phyloP scores from a whole-genome alignment of 2,329 filamentous ascomycete species.

The Colletotrichum ledebouriae region DNA sequence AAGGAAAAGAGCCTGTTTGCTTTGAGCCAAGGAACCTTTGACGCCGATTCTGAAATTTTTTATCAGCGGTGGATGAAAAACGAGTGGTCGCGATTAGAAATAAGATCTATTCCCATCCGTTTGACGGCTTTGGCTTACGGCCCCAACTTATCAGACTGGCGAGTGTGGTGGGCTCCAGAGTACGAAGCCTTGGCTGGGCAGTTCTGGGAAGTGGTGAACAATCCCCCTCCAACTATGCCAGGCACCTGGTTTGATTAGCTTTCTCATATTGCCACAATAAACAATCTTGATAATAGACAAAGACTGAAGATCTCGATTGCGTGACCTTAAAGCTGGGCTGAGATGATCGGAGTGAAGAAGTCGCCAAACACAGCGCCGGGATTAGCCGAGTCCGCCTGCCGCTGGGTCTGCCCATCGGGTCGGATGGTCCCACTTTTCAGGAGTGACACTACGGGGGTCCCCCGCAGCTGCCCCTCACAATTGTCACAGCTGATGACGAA shows the following conservation, averaged over 20 bases:
- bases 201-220: conserved; percentile 46
- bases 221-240: conserved; percentile 44
- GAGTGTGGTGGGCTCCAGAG: conserved; percentile 46
- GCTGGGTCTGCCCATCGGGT: too few relatives aligned
- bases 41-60: conserved; percentile 32
- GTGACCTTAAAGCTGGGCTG: too few relatives aligned
- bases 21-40: too few relatives aligned
- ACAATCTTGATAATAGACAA: neutral
- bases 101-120: conserved; percentile 43
- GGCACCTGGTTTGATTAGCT: conserved; percentile 47
- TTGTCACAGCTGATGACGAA: too few relatives aligned
- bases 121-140: conserved; percentile 44
- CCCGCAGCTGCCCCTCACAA: neutral
- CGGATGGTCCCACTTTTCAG: neutral
- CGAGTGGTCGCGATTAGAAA: conserved; percentile 36
- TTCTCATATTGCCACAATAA: neutral
- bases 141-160: conserved; percentile 40
- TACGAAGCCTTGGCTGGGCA: conserved; percentile 47
- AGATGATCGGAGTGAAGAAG: too few relatives aligned
- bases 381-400: too few relatives aligned
- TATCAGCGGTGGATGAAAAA: neutral
- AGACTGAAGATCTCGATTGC: too few relatives aligned
- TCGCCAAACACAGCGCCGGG: neutral
- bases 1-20: too few relatives aligned
- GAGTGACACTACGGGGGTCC: neutral